These are phyloP conservation scores for Arabidopsis hybrid DNA, from an alignment of 441 rosid species.

Conservation along the genomic window DNA sequence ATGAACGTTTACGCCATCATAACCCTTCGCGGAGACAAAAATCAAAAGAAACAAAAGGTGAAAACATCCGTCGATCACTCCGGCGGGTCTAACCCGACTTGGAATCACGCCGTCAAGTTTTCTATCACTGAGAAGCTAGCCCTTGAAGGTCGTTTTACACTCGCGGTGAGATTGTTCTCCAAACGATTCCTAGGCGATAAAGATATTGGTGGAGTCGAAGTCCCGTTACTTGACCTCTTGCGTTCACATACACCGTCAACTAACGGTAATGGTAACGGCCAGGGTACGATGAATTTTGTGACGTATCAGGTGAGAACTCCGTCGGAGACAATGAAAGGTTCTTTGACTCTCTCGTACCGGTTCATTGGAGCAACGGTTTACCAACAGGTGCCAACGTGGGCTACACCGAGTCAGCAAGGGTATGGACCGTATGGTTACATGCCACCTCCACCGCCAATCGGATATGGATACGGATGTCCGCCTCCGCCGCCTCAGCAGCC, in stretches of 20 bases:
- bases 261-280: constrained; percentile 11
- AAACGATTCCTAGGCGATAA: constrained; percentile 47
- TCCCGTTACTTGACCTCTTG: constrained; percentile 61
- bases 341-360: constrained; percentile 57
- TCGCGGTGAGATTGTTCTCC: constrained; percentile 58
- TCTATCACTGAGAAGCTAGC: constrained; percentile 49
- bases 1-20: constrained; percentile 61
- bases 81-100: not conserved
- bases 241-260: not conserved
- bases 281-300: constrained; percentile 38
- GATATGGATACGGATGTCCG: constrained; percentile 44
- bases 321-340: constrained; percentile 66
- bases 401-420: not conserved
- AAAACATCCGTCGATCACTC: constrained; percentile 48
- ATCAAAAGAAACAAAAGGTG: constrained; percentile 37
- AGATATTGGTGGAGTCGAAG: constrained; percentile 60
- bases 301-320: constrained; percentile 62
- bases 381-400: constrained; percentile 12
- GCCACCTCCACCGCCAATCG: constrained; percentile 2
- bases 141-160: constrained; percentile 49
- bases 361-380: constrained; percentile 44
- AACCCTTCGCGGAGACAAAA: constrained; percentile 48
- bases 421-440: constrained; percentile 25
- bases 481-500: not conserved
- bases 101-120: constrained; percentile 35